Evolutionary conservation across 1,284 basidiomycete genomes (phyloP).

Genomic region (Vanrija sp.): DNA sequence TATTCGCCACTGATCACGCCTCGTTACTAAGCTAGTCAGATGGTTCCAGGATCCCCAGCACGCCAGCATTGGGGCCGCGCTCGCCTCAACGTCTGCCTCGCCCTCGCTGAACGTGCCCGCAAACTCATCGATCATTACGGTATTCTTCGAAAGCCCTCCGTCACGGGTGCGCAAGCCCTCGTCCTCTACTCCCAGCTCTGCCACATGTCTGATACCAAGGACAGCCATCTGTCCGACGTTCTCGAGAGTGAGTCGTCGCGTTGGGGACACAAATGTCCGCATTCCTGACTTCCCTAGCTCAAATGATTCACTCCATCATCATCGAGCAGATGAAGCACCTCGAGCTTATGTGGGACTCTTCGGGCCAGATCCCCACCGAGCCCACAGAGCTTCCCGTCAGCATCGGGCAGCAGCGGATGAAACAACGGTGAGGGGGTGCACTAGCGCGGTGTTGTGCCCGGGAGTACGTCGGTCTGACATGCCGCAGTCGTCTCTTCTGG

Average conservation of each 20-base stretch:
- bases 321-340: slow-evolving; percentile 34
- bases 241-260: slow-evolving; percentile 27
- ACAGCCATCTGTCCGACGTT: slow-evolving; percentile 10
- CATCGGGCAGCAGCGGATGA: slow-evolving; percentile 16
- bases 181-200: slow-evolving; percentile 27
- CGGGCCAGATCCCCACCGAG: slow-evolving; percentile 4
- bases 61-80: slow-evolving; percentile 33
- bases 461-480: too few species aligned
- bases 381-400: slow-evolving; percentile 1
- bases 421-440: background rate
- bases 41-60: slow-evolving; percentile 6
- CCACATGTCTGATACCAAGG: slow-evolving; percentile 24
- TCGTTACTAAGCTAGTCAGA: background rate
- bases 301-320: slow-evolving; percentile 26
- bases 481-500: slow-evolving; percentile 31
- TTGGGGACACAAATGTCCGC: background rate
- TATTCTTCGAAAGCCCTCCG: slow-evolving; percentile 23
- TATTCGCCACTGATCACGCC: background rate
- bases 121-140: slow-evolving; percentile 30
- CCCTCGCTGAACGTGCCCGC: slow-evolving; percentile 27
- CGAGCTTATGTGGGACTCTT: slow-evolving; percentile 26
- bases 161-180: slow-evolving; percentile 35
- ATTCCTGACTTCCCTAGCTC: slow-evolving; percentile 7
- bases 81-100: slow-evolving; percentile 25
- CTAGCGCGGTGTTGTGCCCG: background rate